Conservation (phyloP, 495 filamentous ascomycete species). For the Gamarada debralockiae region DNA sequence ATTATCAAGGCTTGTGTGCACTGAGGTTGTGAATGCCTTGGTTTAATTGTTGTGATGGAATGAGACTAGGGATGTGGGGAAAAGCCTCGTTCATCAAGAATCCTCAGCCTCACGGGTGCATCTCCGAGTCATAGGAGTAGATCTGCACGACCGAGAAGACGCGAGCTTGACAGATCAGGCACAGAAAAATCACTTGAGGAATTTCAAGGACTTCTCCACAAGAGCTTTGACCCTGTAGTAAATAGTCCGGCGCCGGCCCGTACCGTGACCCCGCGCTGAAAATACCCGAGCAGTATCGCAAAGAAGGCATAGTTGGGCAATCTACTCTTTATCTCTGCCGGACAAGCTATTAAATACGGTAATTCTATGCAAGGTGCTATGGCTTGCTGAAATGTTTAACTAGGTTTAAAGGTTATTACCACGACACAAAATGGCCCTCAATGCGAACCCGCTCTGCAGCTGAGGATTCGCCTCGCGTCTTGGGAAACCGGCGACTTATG, state of each 20-base stretch:
- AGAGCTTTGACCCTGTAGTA: too few relatives aligned
- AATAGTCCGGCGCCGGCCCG: not conserved
- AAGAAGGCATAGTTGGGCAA: not conserved
- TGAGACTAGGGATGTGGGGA: too few relatives aligned
- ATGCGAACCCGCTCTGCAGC: not conserved
- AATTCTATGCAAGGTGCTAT: not conserved
- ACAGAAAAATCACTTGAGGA: not conserved
- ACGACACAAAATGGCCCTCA: not conserved
- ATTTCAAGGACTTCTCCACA: not conserved
- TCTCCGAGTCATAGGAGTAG: not conserved
- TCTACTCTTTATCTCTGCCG: not conserved
- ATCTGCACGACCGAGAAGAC: not conserved
- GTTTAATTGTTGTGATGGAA: too few relatives aligned
- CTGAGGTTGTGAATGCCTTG: not conserved
- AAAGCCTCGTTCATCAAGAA: not conserved
- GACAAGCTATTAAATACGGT: not conserved
- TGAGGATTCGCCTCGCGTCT: not conserved
- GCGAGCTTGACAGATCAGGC: not conserved
- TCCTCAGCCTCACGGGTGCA: not conserved
- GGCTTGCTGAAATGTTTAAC: not conserved
- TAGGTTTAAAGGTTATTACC: not conserved
- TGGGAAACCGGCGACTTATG: not conserved
- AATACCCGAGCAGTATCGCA: not conserved
- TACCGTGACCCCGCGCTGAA: not conserved
- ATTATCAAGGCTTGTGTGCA: not conserved